Evolutionary conservation across 768 basidiomycete species (phyloP).

Genomic region (Hirschioporus abietinus): DNA sequence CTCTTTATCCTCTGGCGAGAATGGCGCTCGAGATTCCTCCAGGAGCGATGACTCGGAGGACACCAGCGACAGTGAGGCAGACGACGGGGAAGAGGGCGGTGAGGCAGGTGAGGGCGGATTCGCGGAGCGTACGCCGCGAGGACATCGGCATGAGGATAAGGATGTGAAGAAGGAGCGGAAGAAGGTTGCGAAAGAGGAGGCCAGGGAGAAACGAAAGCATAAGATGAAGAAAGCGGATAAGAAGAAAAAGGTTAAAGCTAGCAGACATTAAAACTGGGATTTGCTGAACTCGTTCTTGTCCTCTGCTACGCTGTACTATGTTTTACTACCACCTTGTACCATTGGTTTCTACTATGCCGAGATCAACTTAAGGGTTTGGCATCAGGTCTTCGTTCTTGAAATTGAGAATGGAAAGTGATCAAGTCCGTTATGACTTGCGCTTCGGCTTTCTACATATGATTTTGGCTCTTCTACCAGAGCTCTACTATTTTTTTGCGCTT

Average conservation of each 20-base stretch:
- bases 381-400: too few species aligned
- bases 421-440: too few species aligned
- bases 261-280: background rate
- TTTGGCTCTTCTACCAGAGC: too few species aligned
- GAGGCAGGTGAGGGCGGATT: conserved; percentile 19
- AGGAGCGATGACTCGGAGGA: conserved; percentile 18
- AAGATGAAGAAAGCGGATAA: conserved; percentile 98
- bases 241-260: conserved; percentile 68
- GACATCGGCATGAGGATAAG: conserved; percentile 90
- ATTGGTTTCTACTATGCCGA: too few species aligned
- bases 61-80: conserved; percentile 21
- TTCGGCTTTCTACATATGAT: too few species aligned
- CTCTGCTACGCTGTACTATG: background rate
- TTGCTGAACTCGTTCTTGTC: background rate
- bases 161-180: conserved; percentile 96
- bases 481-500: too few species aligned
- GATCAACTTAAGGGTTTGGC: too few species aligned
- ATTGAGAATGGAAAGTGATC: too few species aligned
- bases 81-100: conserved; percentile 10
- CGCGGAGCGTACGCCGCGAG: conserved; percentile 59
- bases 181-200: conserved; percentile 80
- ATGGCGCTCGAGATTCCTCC: conserved; percentile 3
- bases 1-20: conserved; percentile 7
- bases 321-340: background rate
- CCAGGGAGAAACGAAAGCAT: conserved; percentile 79